A percentile compares a stretch with the other conserved stretches of the same genome.
phyloP scores from a whole-genome alignment of 208 protist species.

The Acanthamoeba polyphaga region DNA sequence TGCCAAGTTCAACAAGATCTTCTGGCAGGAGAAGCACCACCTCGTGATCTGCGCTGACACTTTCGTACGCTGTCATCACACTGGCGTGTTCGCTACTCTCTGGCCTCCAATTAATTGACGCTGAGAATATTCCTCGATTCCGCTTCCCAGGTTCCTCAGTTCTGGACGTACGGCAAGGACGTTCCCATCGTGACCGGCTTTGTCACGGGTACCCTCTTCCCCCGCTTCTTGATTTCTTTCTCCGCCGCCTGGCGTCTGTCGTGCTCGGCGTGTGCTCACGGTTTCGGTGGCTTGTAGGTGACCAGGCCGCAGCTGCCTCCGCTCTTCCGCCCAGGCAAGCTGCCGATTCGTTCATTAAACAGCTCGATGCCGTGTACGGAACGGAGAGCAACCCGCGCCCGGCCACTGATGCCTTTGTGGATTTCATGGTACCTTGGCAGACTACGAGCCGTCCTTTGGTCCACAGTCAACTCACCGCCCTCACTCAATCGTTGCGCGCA shows the following conservation, averaged over 20 bases:
- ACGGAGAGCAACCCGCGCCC: conserved; percentile 24
- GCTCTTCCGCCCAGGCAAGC: not conserved
- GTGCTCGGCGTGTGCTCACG: not conserved
- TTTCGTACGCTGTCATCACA: not conserved
- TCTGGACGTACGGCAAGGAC: conserved; percentile 52
- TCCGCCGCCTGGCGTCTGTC: not conserved
- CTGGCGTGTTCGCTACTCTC: not conserved
- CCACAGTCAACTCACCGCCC: not conserved
- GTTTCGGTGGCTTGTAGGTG: not conserved
- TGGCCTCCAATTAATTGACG: too few species aligned
- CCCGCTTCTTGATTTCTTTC: not conserved
- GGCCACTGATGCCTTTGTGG: not conserved
- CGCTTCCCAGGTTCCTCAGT: conserved; percentile 5
- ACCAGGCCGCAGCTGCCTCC: conserved; percentile 2
- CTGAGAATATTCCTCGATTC: too few species aligned
- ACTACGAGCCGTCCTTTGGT: not conserved
- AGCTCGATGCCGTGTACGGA: conserved; percentile 48
- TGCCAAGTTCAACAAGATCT: conserved; percentile 49
- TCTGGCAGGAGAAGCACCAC: conserved; percentile 56
- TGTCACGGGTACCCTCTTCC: not conserved
- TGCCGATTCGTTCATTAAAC: conserved; percentile 16
- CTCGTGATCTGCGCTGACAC: not conserved
- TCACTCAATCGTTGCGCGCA: not conserved
- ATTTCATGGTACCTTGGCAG: conserved; percentile 5
- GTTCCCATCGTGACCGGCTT: conserved; percentile 23